These are phyloP conservation scores for Cylindrotheca closterium DNA, from an alignment of 108 stramenopile genomes.

Conservation along the genomic window DNA sequence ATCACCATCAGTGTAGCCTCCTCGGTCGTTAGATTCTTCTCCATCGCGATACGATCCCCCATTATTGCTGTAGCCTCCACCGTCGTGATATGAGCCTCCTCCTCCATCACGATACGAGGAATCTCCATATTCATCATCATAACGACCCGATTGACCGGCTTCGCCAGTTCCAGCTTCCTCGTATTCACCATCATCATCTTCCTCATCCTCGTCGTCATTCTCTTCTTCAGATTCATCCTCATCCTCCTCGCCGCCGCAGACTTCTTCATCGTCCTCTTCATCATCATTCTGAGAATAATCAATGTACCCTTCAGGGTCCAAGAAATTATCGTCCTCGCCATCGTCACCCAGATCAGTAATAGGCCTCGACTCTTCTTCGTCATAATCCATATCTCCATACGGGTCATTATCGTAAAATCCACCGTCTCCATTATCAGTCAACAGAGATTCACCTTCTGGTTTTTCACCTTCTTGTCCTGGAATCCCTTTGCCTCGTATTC, in stretches of 20 bases:
- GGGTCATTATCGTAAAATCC: no score
- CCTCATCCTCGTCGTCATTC: conserved; percentile 12
- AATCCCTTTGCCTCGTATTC: no score
- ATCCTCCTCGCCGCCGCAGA: neutral
- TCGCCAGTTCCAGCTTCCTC: neutral
- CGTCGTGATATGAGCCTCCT: neutral
- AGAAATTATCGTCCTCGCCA: no score
- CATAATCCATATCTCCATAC: no score
- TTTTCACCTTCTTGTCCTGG: no score
- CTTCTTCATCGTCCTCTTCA: neutral
- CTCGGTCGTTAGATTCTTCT: no score
- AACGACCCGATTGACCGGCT: neutral
- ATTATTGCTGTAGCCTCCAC: neutral
- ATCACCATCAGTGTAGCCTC: neutral
- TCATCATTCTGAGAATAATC: conserved; percentile 4
- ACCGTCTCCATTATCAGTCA: no score
- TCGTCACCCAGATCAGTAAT: no score
- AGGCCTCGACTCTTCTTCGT: no score
- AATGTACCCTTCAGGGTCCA: neutral
- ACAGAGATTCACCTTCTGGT: no score
- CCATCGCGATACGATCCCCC: neutral
- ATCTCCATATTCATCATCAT: neutral
- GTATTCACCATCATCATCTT: conserved; percentile 1
- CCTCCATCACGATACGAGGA: neutral
- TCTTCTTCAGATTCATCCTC: conserved; percentile 1